Base-by-base conservation (phyloP, 371 early-diverging fungal species). In the Rhizomucor miehei region DNA sequence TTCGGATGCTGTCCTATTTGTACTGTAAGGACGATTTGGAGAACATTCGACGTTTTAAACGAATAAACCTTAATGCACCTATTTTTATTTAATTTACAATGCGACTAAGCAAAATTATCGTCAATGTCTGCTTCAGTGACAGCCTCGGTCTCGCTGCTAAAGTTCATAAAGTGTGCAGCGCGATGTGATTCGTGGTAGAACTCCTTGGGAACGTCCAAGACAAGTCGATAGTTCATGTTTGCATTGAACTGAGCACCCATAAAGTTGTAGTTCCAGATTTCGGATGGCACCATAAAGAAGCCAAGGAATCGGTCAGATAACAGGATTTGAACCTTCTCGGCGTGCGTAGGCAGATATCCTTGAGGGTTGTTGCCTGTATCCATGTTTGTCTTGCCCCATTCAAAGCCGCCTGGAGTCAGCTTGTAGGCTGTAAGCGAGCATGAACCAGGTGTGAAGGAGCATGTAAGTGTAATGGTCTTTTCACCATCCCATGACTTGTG, bases 121-220 rank as follows among this genome's bases (percentile, higher is more conserved):
- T 89, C 89, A 13, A 82, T 74, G 69, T 89, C 89, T 11, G 84
- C 86, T 25, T 85, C 88, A 23, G 77, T 70, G 10, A 75, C 68
- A 1, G 75, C 62, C 23, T 89, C 88, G 50, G 90, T 95, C 75
- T 95, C 78, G 25, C 83, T 86, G 47, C 91, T 84, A 75, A 97
- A 99, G 76, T 91, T 95, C 71, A 95, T 79, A 72, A 97, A 99
- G 62, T 99, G 99, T 58, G 84, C 87, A 36, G 96, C 91, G 20
- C 99, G 89, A 67, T 99, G 99, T 38, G 82, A 77, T 71, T 95
- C 95, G 70, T 97, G 92, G 74, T 98, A 99, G 68, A 97, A 98
- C 61, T 92, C 93, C 71, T 94, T 92, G 16, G 98, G 99, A 25
- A 87, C 82, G 58, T 97, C 98, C 50, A 98, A 76, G 36, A 85